These are phyloP conservation scores for Rhododendron henanense DNA, from an alignment of 148 eudicot species.

Conservation along the genomic window DNA sequence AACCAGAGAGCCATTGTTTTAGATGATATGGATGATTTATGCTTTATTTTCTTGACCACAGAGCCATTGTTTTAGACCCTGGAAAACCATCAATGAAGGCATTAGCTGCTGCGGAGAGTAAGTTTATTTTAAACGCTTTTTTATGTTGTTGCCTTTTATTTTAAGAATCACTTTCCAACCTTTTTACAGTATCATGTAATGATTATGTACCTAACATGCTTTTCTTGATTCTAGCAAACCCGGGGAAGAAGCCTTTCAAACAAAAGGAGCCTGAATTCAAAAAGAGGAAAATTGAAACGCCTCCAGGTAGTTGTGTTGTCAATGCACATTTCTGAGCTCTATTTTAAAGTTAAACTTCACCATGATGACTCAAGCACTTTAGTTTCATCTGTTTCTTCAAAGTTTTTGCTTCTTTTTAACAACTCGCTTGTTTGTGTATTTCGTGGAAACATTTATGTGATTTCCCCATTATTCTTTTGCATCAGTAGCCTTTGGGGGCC, in stretches of 20 bases:
- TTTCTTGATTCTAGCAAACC: conserved; percentile 39
- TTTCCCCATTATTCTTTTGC: conserved; percentile 15
- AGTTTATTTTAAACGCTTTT: conserved; percentile 15
- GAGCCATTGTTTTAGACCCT: conserved; percentile 77
- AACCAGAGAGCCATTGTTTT: background rate
- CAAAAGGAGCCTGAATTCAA: conserved; percentile 70
- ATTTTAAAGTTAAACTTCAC: background rate
- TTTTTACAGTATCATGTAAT: background rate
- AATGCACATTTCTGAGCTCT: background rate
- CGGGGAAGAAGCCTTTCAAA: conserved; percentile 56
- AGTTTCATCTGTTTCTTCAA: background rate
- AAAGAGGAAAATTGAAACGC: conserved; percentile 59
- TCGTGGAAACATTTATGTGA: background rate
- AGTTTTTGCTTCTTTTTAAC: background rate
- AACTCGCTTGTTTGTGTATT: background rate
- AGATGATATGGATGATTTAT: conserved; percentile 4
- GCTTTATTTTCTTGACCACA: conserved; percentile 21
- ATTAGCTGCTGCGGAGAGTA: conserved; percentile 83
- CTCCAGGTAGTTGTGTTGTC: conserved; percentile 53
- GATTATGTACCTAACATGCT: background rate
- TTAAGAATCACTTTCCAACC: background rate
- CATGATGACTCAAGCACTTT: background rate
- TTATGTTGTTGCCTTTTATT: background rate
- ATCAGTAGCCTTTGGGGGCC: conserved; percentile 41
- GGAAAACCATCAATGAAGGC: conserved; percentile 80